Conservation (phyloP, 2,329 filamentous ascomycete genomes). For the Trichoderma guizhouense region DNA sequence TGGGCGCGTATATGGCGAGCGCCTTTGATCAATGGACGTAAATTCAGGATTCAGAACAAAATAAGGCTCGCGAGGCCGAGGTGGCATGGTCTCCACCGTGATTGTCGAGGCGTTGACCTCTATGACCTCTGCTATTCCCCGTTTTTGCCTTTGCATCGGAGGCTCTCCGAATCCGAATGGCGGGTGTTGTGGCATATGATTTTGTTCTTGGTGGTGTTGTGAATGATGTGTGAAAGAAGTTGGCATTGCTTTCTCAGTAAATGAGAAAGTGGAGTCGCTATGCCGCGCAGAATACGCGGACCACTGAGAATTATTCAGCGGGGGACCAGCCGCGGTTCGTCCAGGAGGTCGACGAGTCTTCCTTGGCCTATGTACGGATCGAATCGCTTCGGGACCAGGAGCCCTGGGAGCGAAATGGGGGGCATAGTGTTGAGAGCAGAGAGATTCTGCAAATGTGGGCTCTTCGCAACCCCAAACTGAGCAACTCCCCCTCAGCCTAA, state of each 20-base stretch:
- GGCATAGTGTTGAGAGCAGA: slow-evolving; percentile 6
- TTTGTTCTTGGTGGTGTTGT: not conserved
- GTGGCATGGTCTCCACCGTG: not conserved
- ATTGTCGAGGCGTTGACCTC: not conserved
- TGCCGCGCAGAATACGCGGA: not conserved
- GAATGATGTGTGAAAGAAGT: not conserved
- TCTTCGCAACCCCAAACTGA: slow-evolving; percentile 9
- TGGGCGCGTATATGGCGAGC: not conserved
- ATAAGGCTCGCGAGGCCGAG: slow-evolving; percentile 2
- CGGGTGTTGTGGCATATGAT: not conserved
- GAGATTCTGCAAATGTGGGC: not conserved
- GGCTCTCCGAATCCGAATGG: not conserved
- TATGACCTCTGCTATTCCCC: not conserved
- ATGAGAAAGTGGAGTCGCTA: not conserved
- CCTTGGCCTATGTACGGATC: slow-evolving; percentile 17
- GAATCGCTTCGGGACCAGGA: not conserved
- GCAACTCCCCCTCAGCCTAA: not conserved
- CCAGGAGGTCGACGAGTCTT: slow-evolving; percentile 2
- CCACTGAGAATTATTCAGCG: not conserved
- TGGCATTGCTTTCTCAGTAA: not conserved
- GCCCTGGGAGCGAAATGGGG: not conserved
- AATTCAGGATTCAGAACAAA: not conserved
- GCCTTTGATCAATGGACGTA: not conserved
- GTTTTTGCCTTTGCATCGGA: not conserved
- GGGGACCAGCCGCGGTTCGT: not conserved